Conservation (phyloP, 441 rosid species). For the Eruca vesicaria region DNA sequence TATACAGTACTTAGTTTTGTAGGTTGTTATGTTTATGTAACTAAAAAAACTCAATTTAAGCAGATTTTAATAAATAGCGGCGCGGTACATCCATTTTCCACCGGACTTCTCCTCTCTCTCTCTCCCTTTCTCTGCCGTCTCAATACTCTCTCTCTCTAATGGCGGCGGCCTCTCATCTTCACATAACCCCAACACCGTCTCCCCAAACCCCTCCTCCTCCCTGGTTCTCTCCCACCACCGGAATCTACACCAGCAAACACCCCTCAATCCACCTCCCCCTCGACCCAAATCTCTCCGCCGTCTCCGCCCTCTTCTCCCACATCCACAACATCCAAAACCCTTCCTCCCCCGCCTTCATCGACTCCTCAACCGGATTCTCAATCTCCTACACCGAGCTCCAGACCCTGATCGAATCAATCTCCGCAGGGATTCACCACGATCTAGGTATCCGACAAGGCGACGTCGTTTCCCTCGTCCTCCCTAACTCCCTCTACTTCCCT, state of each 20-base stretch:
- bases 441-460: constrained; percentile 63
- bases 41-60: too few relatives aligned
- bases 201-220: constrained; percentile 20
- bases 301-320: constrained; percentile 66
- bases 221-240: constrained; percentile 66
- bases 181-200: constrained; percentile 15
- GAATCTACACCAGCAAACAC: constrained; percentile 62
- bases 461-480: constrained; percentile 63
- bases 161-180: constrained; percentile 28
- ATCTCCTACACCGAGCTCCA: constrained; percentile 53
- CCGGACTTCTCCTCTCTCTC: too few relatives aligned
- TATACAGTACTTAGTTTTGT: too few relatives aligned
- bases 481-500: constrained; percentile 72
- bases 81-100: too few relatives aligned
- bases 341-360: constrained; percentile 49
- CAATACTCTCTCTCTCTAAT: neutral
- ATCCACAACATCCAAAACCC: constrained; percentile 31
- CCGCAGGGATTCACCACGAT: constrained; percentile 49
- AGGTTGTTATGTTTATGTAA: neutral
- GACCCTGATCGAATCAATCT: constrained; percentile 49
- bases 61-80: too few relatives aligned
- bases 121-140: too few relatives aligned
- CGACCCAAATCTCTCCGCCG: constrained; percentile 55
- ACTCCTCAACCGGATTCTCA: constrained; percentile 59
- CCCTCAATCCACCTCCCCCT: constrained; percentile 49